A percentile compares a stretch with the other conserved stretches of the same genome.
phyloP scores from a whole-genome alignment of 768 basidiomycete species.

The Ramaria sp. region DNA sequence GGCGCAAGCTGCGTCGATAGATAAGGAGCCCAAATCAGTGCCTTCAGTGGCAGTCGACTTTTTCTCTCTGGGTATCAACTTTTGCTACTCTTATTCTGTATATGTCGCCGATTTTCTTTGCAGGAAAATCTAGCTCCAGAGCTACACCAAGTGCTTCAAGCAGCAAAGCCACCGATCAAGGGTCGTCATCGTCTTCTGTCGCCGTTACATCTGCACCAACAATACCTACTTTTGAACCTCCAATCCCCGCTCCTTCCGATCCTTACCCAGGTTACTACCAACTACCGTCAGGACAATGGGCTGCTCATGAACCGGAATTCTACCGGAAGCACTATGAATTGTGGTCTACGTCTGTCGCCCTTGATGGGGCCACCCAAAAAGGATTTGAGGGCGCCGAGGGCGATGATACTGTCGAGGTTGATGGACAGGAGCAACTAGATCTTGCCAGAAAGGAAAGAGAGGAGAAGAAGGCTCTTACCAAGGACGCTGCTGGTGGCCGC shows the following conservation, averaged over 20 bases:
- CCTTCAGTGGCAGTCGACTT: constrained; percentile 40
- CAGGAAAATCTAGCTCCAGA: constrained; percentile 16
- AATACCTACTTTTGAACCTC: constrained; percentile 57
- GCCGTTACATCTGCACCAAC: constrained; percentile 56
- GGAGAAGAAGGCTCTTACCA: constrained; percentile 64
- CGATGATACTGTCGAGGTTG: constrained; percentile 43
- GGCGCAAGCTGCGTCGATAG: constrained; percentile 39
- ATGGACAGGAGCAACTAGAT: constrained; percentile 70
- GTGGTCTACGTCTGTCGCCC: constrained; percentile 30
- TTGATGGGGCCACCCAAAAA: constrained; percentile 25
- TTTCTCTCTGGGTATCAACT: constrained; percentile 47
- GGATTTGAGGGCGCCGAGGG: constrained; percentile 62
- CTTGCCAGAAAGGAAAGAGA: constrained; percentile 54
- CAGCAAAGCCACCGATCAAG: background rate
- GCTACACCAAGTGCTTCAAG: constrained; percentile 14
- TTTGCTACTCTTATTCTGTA: background rate
- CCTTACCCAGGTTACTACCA: constrained; percentile 84
- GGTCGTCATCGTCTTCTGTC: constrained; percentile 10
- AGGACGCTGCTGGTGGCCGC: constrained; percentile 39
- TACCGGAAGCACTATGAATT: constrained; percentile 58
- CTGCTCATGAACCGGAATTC: constrained; percentile 58
- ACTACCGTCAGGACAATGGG: constrained; percentile 72
- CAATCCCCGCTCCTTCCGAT: constrained; percentile 64
- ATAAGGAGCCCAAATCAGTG: constrained; percentile 1
- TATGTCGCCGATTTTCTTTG: background rate